Conservation (phyloP, 2,329 filamentous ascomycete species). For the Neopestalotiopsis sp. region DNA sequence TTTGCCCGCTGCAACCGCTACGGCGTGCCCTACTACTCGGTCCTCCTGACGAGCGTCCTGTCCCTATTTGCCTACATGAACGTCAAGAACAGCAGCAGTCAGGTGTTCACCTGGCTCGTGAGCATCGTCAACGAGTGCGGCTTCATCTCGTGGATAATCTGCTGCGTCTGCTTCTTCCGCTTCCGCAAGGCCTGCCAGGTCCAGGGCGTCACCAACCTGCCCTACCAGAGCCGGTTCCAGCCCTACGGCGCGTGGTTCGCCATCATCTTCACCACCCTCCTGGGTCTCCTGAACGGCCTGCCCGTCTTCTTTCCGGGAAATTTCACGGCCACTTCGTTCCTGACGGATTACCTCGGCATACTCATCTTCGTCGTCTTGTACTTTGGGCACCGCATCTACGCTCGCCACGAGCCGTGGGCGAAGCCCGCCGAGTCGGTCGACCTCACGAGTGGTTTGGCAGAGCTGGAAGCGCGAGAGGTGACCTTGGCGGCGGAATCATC, state of each 20-base stretch:
- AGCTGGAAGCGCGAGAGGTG: slow-evolving; percentile 3
- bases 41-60: slow-evolving; percentile 57
- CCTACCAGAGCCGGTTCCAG: slow-evolving; percentile 58
- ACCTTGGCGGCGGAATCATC: neutral
- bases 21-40: slow-evolving; percentile 44
- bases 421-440: neutral
- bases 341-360: slow-evolving; percentile 69
- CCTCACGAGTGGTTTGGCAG: neutral
- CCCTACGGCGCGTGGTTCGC: slow-evolving; percentile 61
- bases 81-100: slow-evolving; percentile 59
- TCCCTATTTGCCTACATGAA: slow-evolving; percentile 69
- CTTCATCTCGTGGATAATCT: slow-evolving; percentile 58
- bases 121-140: slow-evolving; percentile 57
- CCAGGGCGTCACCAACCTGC: slow-evolving; percentile 50
- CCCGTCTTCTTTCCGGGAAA: slow-evolving; percentile 64
- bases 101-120: slow-evolving; percentile 67
- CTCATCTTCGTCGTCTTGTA: slow-evolving; percentile 64
- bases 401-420: slow-evolving; percentile 51
- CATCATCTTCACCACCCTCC: slow-evolving; percentile 55
- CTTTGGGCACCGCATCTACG: slow-evolving; percentile 46
- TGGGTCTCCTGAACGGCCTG: slow-evolving; percentile 67
- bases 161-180: slow-evolving; percentile 60
- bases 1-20: slow-evolving; percentile 50
- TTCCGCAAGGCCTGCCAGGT: slow-evolving; percentile 56
- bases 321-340: slow-evolving; percentile 60